These are phyloP conservation scores for Agrocybe pediades DNA, from an alignment of 768 basidiomycete genomes.

Conservation along the genomic window DNA sequence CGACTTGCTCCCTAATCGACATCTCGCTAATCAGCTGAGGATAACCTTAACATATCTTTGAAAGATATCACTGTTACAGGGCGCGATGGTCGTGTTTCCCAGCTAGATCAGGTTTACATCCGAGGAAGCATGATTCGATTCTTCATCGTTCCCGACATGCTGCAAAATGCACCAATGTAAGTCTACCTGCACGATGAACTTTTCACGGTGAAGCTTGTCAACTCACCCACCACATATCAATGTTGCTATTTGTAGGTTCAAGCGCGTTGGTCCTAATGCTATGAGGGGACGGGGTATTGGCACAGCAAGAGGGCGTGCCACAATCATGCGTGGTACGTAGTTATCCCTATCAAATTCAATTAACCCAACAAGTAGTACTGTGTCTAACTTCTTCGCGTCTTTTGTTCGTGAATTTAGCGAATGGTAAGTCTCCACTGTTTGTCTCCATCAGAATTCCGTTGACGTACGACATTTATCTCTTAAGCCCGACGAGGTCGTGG, in stretches of 20 bases:
- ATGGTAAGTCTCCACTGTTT: constrained; percentile 51
- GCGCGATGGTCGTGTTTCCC: constrained; percentile 97
- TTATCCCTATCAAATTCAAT: constrained; percentile 6
- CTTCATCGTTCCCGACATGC: constrained; percentile 99
- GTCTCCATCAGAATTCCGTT: constrained; percentile 12
- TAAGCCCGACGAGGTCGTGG: constrained; percentile 88
- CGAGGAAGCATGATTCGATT: constrained; percentile 97
- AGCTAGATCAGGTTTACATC: constrained; percentile 98
- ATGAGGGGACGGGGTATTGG: constrained; percentile 99
- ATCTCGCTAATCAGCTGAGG: constrained; percentile 71
- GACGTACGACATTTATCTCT: constrained; percentile 8
- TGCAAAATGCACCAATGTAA: constrained; percentile 98
- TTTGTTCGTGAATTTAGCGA: constrained; percentile 48
- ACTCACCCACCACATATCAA: constrained; percentile 10
- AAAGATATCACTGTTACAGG: constrained; percentile 98
- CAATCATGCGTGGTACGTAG: constrained; percentile 91
- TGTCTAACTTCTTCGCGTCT: constrained; percentile 19
- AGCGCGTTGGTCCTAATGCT: constrained; percentile 96
- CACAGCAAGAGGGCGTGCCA: constrained; percentile 97
- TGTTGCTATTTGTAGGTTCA: constrained; percentile 71
- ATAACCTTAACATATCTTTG: constrained; percentile 95
- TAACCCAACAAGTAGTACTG: constrained; percentile 7
- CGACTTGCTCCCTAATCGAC: constrained; percentile 17
- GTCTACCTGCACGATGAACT: constrained; percentile 3
- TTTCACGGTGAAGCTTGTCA: background rate